Percentiles rank a stretch among this genome's conserved stretches.
Evolutionary conservation across 1,139 yeast genomes (phyloP).

Genomic region (Pichia sp.): DNA sequence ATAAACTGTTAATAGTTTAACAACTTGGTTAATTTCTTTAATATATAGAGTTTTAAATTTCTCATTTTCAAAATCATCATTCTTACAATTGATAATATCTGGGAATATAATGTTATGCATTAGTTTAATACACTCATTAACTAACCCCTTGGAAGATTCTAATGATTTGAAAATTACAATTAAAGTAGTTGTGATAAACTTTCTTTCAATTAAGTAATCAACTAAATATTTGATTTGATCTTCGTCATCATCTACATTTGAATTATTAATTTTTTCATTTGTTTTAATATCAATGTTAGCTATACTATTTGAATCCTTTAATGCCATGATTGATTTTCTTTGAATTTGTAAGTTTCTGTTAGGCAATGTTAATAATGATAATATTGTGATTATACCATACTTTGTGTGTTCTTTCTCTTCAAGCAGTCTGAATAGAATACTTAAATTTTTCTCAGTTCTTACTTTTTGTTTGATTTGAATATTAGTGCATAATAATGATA

Average conservation of each 20-base stretch:
- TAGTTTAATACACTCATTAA: slow-evolving; percentile 9
- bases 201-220: slow-evolving; percentile 9
- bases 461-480: slow-evolving; percentile 30
- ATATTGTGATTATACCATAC: slow-evolving; percentile 37
- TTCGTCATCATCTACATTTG: slow-evolving; percentile 25
- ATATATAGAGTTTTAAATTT: slow-evolving; percentile 19
- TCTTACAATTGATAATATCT: slow-evolving; percentile 25
- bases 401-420: slow-evolving; percentile 9
- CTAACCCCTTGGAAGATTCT: slow-evolving; percentile 10
- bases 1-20: slow-evolving; percentile 11
- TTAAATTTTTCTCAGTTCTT: slow-evolving; percentile 33
- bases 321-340: slow-evolving; percentile 29
- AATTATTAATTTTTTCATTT: slow-evolving; percentile 26
- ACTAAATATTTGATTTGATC: slow-evolving; percentile 18
- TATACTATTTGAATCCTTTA: slow-evolving; percentile 34
- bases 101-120: slow-evolving; percentile 23
- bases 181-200: slow-evolving; percentile 3
- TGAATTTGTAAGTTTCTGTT: slow-evolving; percentile 24
- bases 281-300: slow-evolving; percentile 25
- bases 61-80: slow-evolving; percentile 23
- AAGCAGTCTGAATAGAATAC: slow-evolving; percentile 14
- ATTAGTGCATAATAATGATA: slow-evolving; percentile 42
- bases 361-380: slow-evolving; percentile 35
- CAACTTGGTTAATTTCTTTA: slow-evolving; percentile 18
- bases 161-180: slow-evolving; percentile 6